Percentiles rank a stretch among this genome's conserved stretches.
phyloP scores from a whole-genome alignment of 805 yeast genomes.

The Candida yuanshanica region DNA sequence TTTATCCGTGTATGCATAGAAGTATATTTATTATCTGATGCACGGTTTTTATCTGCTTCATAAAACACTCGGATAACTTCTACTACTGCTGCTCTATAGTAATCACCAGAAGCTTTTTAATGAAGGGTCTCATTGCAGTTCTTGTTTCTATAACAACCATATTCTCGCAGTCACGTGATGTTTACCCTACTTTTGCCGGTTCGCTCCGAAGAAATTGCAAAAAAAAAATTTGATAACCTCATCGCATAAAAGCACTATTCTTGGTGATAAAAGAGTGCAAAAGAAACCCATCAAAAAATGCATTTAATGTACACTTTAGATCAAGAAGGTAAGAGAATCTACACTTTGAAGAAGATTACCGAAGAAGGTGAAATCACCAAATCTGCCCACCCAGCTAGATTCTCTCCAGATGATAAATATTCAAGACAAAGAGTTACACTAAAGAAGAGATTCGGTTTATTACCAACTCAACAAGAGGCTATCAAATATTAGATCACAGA shows the following conservation, averaged over 20 bases:
- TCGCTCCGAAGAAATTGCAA: too few relatives aligned
- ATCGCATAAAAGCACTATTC: constrained; percentile 1
- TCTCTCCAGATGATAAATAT: constrained; percentile 98
- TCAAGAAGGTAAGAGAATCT: constrained; percentile 90
- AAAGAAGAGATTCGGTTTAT: constrained; percentile 85
- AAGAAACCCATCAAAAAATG: constrained; percentile 40
- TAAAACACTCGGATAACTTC: too few relatives aligned
- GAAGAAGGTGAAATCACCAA: constrained; percentile 91
- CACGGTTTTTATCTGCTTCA: too few relatives aligned
- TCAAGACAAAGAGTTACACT: constrained; percentile 98
- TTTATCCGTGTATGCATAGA: too few relatives aligned
- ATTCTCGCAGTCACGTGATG: too few relatives aligned
- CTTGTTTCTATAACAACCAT: too few relatives aligned
- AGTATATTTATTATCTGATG: too few relatives aligned
- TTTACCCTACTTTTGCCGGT: too few relatives aligned
- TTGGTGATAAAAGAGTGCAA: neutral
- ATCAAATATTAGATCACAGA: neutral
- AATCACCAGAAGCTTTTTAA: too few relatives aligned
- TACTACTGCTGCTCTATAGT: too few relatives aligned
- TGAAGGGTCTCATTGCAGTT: too few relatives aligned
- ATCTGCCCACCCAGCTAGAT: constrained; percentile 99
- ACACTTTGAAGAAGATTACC: constrained; percentile 81
- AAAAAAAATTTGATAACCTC: constrained; percentile 1
- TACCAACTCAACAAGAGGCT: constrained; percentile 69
- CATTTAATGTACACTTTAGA: constrained; percentile 98